Evolutionary conservation across 148 eudicot genomes (phyloP).

Genomic region (Nepenthes gracilis): DNA sequence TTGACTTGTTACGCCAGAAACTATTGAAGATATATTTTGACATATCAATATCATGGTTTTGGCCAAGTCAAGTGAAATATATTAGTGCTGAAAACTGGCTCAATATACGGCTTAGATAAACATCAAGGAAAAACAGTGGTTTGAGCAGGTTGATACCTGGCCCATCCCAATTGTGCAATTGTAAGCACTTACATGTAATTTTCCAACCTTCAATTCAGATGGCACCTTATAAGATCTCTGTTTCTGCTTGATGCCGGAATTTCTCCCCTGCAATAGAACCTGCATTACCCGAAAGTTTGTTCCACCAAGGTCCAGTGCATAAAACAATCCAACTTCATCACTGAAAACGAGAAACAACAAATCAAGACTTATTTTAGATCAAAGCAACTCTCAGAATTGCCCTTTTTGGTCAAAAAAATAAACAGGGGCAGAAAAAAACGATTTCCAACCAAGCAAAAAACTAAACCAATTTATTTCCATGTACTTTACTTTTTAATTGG

Average conservation of each 20-base stretch:
- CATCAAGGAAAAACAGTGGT: too few species aligned
- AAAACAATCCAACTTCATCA: slow-evolving; percentile 28
- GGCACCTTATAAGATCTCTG: slow-evolving; percentile 18
- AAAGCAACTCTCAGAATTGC: neutral
- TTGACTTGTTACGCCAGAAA: too few species aligned
- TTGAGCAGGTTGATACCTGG: neutral
- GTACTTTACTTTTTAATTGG: too few species aligned
- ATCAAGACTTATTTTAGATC: neutral
- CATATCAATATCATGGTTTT: too few species aligned
- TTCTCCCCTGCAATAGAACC: slow-evolving; percentile 18
- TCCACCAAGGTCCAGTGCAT: slow-evolving; percentile 40
- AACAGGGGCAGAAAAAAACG: too few species aligned
- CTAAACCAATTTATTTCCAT: too few species aligned
- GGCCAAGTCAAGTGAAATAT: too few species aligned
- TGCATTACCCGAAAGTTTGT: slow-evolving; percentile 35
- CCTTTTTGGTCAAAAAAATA: too few species aligned
- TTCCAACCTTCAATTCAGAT: slow-evolving; percentile 19
- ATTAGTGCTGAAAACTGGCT: too few species aligned
- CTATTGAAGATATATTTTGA: too few species aligned
- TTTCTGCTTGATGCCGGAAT: slow-evolving; percentile 7
- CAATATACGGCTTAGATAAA: too few species aligned
- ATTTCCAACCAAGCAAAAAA: too few species aligned
- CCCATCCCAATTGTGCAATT: neutral
- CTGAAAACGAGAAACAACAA: slow-evolving; percentile 13
- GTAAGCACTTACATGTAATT: slow-evolving; percentile 18